Evolutionary conservation across 2,329 filamentous ascomycete species (phyloP).

Genomic region (Capronia coronata): DNA sequence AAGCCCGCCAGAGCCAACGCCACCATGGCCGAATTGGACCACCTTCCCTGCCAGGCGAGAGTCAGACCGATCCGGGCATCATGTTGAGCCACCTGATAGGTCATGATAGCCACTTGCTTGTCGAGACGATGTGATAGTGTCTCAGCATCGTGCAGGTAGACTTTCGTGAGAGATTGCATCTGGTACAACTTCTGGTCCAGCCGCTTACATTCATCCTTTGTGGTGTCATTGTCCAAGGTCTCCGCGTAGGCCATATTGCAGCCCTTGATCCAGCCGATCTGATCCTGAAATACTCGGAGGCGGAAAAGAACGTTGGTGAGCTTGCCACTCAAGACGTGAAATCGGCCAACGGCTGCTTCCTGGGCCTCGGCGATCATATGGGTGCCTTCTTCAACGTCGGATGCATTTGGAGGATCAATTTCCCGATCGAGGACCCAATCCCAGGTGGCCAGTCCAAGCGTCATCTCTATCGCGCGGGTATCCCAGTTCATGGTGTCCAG

Average conservation of each 20-base stretch:
- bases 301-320: slow-evolving; percentile 24
- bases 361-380: slow-evolving; percentile 14
- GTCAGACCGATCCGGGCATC: slow-evolving; percentile 22
- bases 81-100: slow-evolving; percentile 18
- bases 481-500: slow-evolving; percentile 24
- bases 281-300: slow-evolving; percentile 19
- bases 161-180: slow-evolving; percentile 21
- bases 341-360: slow-evolving; percentile 19
- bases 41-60: slow-evolving; percentile 22
- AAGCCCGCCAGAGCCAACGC: slow-evolving; percentile 21
- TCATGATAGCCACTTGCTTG: slow-evolving; percentile 22
- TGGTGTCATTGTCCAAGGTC: background rate
- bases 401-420: background rate
- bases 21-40: slow-evolving; percentile 22
- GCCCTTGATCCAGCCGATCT: slow-evolving; percentile 23
- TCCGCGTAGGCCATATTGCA: slow-evolving; percentile 13
- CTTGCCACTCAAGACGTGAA: slow-evolving; percentile 22
- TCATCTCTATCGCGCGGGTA: slow-evolving; percentile 21
- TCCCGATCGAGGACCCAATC: slow-evolving; percentile 21
- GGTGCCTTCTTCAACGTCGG: background rate
- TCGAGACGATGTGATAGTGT: slow-evolving; percentile 20
- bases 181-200: slow-evolving; percentile 19
- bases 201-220: slow-evolving; percentile 13
- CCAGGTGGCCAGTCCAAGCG: slow-evolving; percentile 23
- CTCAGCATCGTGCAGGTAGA: slow-evolving; percentile 24